Base-by-base conservation (phyloP, 805 yeast species). In the Candida tibetensis region DNA sequence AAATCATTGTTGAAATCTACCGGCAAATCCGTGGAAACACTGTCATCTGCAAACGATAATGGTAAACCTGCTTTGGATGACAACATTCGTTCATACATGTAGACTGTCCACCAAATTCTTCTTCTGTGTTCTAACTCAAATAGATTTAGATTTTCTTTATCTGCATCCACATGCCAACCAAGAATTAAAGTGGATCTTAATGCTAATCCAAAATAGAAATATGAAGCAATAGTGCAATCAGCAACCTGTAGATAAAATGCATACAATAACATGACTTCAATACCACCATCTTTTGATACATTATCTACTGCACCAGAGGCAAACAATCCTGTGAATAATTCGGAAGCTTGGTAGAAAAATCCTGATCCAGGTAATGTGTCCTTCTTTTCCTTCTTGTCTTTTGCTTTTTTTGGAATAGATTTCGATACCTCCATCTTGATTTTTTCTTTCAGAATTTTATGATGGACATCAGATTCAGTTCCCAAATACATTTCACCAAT, bases 141-240 rank as follows among this genome's bases (percentile, higher is more conserved):
- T 23, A 79, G 52, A 46, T 71, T 71, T 33, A 76, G 48, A 19
- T 66, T 58, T 45, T 80, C 87, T 48, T 79, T 77, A 42, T 83
- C 90, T 5, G 87, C 81, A 61, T 85, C 93, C 2, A 85, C 93
- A 57, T 85, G 95, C 79, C 83, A 74, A 2, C 95, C 95, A 17
- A 84, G 58, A 32, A 84, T 78, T 38, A 85, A 64, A 5, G 88
- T 79, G 0, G 90, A 79, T 41, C 90, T 67, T 26, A 85, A 57
- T 0, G 91, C 91, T 41, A 81, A 71, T 2, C 90, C 90, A 59
- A 85, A 82, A 58, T 84, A 85, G 52, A 85, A 82, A 50, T 85
- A 85, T 3, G 90, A 82, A 0, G 90, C 85, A 5, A 84, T 81
- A 1, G 90, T 85, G 52, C 89, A 82, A 54, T 85, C 95, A 0